Evolutionary conservation across 257 asterid species (phyloP).

Genomic region (Nicotiana tabacum): DNA sequence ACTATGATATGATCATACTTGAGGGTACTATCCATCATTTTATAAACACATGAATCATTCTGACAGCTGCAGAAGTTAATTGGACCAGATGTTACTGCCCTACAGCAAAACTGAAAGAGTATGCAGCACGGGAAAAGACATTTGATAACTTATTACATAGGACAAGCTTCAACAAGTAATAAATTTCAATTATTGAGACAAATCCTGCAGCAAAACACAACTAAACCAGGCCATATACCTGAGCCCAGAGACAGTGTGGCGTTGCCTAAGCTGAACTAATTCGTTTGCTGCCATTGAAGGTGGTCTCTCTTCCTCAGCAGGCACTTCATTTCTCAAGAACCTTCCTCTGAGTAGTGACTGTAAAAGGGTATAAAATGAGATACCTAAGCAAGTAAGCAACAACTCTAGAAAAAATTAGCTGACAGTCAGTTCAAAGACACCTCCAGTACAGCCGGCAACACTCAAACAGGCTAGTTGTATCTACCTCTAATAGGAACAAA

Average conservation of each 20-base stretch:
- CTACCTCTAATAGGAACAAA: background rate
- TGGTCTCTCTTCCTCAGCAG: constrained; percentile 52
- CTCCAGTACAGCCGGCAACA: background rate
- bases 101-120: background rate
- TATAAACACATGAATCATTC: background rate
- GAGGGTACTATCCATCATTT: background rate
- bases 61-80: background rate
- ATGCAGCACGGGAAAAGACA: background rate
- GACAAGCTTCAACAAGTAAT: background rate
- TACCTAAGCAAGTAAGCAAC: background rate
- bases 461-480: background rate
- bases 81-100: background rate
- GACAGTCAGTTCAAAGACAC: background rate
- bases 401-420: background rate
- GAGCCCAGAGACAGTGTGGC: constrained; percentile 61
- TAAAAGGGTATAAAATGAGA: constrained; percentile 15
- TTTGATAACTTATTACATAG: background rate
- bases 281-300: constrained; percentile 56
- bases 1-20: background rate
- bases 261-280: constrained; percentile 53
- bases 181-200: background rate
- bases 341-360: constrained; percentile 70
- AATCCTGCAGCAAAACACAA: constrained; percentile 15
- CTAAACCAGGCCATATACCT: constrained; percentile 28
- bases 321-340: constrained; percentile 58